Conservation (phyloP, 148 eudicot genomes). For the Camellia lanceoleosa region DNA sequence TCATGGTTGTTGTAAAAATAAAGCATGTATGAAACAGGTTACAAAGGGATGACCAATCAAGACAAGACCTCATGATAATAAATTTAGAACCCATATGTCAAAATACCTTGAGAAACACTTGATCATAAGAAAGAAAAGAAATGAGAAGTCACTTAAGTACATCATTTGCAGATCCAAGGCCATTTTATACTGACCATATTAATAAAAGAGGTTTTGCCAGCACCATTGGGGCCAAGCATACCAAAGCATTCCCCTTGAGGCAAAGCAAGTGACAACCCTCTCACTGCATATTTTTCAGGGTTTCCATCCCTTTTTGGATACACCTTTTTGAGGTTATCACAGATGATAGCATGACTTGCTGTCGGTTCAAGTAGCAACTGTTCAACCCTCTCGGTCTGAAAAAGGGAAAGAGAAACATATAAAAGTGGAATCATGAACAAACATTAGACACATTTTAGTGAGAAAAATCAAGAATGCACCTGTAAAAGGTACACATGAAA, state of each 20-base stretch:
- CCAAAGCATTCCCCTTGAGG: conserved; percentile 95
- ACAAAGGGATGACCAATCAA: not conserved
- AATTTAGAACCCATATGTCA: not conserved
- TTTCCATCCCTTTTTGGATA: conserved; percentile 90
- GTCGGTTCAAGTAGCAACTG: conserved; percentile 58
- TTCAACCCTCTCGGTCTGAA: conserved; percentile 77
- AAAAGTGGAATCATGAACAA: not conserved
- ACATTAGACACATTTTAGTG: not conserved
- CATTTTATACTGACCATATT: conserved; percentile 62
- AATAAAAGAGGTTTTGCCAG: conserved; percentile 90
- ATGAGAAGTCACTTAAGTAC: not conserved
- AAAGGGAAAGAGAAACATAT: not conserved
- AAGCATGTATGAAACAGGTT: not conserved
- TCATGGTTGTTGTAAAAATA: too few relatives aligned
- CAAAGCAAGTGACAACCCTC: conserved; percentile 83
- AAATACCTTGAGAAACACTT: not conserved
- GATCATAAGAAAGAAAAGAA: not conserved
- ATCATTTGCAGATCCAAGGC: not conserved
- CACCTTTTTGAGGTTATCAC: conserved; percentile 65
- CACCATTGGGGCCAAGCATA: conserved; percentile 98
- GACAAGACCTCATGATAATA: not conserved
- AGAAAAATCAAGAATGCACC: not conserved
- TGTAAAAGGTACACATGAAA: not conserved
- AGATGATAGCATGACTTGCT: conserved; percentile 47
- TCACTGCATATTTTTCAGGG: conserved; percentile 84